Percentiles rank a stretch among this genome's conserved stretches.
Evolutionary conservation across 208 protist genomes (phyloP).

Genomic region (Acanthamoeba healyi): DNA sequence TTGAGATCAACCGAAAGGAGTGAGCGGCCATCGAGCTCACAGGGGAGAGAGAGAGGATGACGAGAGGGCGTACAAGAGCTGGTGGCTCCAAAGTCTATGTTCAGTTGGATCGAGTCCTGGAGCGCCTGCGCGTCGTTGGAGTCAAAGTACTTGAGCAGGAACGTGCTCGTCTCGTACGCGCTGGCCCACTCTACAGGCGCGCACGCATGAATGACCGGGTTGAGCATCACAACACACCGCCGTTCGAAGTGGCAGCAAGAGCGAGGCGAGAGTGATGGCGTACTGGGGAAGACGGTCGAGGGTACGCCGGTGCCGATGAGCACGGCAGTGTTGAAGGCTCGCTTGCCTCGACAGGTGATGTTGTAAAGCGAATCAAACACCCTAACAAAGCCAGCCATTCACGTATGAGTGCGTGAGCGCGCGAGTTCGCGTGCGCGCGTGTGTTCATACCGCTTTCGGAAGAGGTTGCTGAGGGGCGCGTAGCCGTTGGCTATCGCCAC

Average conservation of each 20-base stretch:
- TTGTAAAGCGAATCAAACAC: constrained; percentile 51
- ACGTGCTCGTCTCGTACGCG: background rate
- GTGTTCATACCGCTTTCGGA: background rate
- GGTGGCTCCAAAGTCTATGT: constrained; percentile 16
- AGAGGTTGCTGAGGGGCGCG: constrained; percentile 24
- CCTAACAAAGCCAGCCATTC: background rate
- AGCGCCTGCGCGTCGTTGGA: background rate
- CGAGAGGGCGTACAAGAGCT: background rate
- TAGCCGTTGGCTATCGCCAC: background rate
- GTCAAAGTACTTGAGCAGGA: constrained; percentile 29
- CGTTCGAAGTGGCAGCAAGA: too few relatives aligned
- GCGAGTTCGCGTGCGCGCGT: too few relatives aligned
- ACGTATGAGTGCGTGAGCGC: background rate
- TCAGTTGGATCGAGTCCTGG: background rate
- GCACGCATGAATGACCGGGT: too few relatives aligned
- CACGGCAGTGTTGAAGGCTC: constrained; percentile 30
- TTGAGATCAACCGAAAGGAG: background rate
- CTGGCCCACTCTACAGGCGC: background rate
- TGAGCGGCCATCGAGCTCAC: too few relatives aligned
- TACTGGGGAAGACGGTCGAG: background rate
- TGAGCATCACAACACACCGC: too few relatives aligned
- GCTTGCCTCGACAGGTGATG: constrained; percentile 1
- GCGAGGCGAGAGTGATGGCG: too few relatives aligned
- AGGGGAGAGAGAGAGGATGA: background rate
- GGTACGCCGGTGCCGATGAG: constrained; percentile 6